Evolutionary conservation across 352 stramenopile genomes (phyloP).

Genomic region (Phytopythium boreale): DNA sequence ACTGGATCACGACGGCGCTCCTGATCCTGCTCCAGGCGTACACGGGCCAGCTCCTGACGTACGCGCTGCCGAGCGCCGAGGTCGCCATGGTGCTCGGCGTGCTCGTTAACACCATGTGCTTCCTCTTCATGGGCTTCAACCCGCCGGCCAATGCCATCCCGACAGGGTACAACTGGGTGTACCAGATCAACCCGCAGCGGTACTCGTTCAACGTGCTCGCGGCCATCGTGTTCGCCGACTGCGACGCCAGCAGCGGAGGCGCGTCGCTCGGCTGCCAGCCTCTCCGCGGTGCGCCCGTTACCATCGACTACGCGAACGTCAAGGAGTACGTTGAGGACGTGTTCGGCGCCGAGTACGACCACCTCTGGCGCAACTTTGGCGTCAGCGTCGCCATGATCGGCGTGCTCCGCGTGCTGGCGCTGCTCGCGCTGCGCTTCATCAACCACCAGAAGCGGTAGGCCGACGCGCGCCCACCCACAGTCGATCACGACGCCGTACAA

Average conservation of each 20-base stretch:
- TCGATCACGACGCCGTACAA: not conserved
- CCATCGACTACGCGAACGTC: slow-evolving; percentile 25
- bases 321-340: slow-evolving; percentile 43
- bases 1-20: slow-evolving; percentile 43
- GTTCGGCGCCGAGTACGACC: slow-evolving; percentile 36
- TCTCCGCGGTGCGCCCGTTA: slow-evolving; percentile 23
- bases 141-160: slow-evolving; percentile 50
- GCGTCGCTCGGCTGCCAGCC: slow-evolving; percentile 25
- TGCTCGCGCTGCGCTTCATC: slow-evolving; percentile 45
- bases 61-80: slow-evolving; percentile 36
- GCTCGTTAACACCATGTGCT: slow-evolving; percentile 62
- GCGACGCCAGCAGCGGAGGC: slow-evolving; percentile 11
- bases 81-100: slow-evolving; percentile 40
- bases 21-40: slow-evolving; percentile 47
- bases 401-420: slow-evolving; percentile 33
- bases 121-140: slow-evolving; percentile 79
- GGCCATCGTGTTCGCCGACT: slow-evolving; percentile 41
- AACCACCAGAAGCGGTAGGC: slow-evolving; percentile 41
- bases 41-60: slow-evolving; percentile 41
- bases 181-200: slow-evolving; percentile 45
- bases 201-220: slow-evolving; percentile 44
- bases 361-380: slow-evolving; percentile 32
- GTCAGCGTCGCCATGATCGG: slow-evolving; percentile 38
- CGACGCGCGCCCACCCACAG: not conserved
- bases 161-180: slow-evolving; percentile 51